Evolutionary conservation across 1,284 basidiomycete genomes (phyloP).

Genomic region (Puccinia triticina): DNA sequence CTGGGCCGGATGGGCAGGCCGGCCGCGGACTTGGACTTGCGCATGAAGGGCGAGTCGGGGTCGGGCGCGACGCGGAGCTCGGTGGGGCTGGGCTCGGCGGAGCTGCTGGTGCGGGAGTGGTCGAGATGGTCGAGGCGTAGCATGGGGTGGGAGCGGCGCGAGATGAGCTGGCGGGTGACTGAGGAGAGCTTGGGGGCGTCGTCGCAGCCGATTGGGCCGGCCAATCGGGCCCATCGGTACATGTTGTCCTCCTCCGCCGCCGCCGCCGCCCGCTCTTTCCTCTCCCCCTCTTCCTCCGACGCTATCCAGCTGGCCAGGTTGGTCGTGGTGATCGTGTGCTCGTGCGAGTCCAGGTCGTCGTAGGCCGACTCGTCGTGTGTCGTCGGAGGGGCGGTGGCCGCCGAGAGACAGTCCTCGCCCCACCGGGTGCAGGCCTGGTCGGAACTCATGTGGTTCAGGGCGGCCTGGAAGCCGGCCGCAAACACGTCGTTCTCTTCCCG

Average conservation of each 20-base stretch:
- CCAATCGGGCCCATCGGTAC: slow-evolving; percentile 15
- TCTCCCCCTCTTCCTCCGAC: background rate
- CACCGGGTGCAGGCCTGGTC: background rate
- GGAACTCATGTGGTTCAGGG: background rate
- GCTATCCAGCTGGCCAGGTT: background rate
- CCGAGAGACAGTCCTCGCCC: background rate
- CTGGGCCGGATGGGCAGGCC: slow-evolving; percentile 7
- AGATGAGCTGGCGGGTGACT: background rate
- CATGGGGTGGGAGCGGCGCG: background rate
- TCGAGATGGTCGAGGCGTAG: background rate
- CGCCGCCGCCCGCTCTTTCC: background rate
- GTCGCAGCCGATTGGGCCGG: background rate
- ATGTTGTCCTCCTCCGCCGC: background rate
- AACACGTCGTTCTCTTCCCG: slow-evolving; percentile 29
- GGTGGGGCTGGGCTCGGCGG: background rate
- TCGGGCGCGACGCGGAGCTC: background rate
- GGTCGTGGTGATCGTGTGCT: background rate
- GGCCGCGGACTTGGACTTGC: slow-evolving; percentile 1
- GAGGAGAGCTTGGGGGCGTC: background rate
- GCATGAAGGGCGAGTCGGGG: background rate
- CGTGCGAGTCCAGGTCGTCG: background rate
- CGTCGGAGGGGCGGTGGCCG: background rate
- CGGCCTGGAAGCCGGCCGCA: slow-evolving; percentile 28
- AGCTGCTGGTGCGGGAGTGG: background rate
- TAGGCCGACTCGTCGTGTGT: background rate